Conservation (phyloP, 331 rosid species). For the Cydonia oblonga region DNA sequence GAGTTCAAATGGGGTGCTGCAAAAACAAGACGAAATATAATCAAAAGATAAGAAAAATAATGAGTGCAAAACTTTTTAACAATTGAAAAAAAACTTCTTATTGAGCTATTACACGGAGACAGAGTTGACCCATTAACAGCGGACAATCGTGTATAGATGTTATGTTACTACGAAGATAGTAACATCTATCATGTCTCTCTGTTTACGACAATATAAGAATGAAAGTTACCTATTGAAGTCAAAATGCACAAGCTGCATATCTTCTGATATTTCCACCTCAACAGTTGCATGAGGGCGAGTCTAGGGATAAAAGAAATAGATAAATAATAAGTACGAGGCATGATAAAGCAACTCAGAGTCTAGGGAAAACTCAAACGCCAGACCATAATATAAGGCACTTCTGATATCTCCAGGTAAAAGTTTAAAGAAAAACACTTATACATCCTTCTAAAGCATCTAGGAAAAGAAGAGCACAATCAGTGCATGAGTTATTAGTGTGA, state of each 20-base stretch:
- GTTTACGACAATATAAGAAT: neutral
- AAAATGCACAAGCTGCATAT: constrained; percentile 96
- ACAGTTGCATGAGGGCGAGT: constrained; percentile 94
- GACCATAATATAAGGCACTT: neutral
- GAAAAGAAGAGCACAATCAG: neutral
- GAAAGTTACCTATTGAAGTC: constrained; percentile 75
- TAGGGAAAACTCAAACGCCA: neutral
- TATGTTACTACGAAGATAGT: neutral
- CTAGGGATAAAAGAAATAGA: constrained; percentile 19
- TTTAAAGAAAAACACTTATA: neutral
- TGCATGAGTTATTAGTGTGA: neutral
- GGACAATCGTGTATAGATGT: neutral
- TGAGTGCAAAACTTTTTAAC: neutral
- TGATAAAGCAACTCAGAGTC: neutral
- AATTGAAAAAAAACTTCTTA: neutral
- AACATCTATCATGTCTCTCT: neutral
- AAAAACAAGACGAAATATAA: constrained; percentile 1
- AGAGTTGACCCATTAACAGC: neutral
- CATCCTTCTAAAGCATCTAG: neutral
- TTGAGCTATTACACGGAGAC: neutral
- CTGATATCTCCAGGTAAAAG: neutral
- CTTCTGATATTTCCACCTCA: constrained; percentile 98
- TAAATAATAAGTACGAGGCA: neutral
- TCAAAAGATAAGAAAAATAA: neutral
- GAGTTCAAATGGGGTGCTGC: constrained; percentile 96